Base-by-base conservation (phyloP, 2,329 filamentous ascomycete species). In the Aspergillus pseudonomiae region DNA sequence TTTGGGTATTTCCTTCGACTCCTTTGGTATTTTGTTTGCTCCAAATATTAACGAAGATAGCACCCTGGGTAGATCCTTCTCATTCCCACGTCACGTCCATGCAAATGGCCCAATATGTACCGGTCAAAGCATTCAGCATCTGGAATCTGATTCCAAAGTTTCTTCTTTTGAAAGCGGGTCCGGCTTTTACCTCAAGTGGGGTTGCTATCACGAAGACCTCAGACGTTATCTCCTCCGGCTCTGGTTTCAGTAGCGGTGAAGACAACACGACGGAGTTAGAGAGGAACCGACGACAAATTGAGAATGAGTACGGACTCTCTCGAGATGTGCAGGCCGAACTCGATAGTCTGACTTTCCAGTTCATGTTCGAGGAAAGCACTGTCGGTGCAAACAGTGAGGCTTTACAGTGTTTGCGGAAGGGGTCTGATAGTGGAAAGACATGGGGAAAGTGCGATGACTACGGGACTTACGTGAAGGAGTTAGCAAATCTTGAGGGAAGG, bases 1-100 rank as follows among this genome's bases (percentile, higher is more conserved):
- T 1, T 6, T 71, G 57, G 68, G 68, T 72, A 67, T 16, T 24
- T 19, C 24, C 43, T 39, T 19, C 6, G n/a, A 26, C n/a, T 11
- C 41, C 28, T 46, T 32, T 32, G 48, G 10, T 9, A 6, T n/a
- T 11, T 26, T 50, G 52, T 4, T 12, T 24, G 11, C 30, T 32
- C 30, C 6, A 39, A 50, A 1, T 48, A 48, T 12, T 28, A 71
- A 68, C 61, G 71, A 67, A 7, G 64, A 78, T 45, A 67, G 79
- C 77, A 3, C 80, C 80, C 0, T 84, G 77, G 75, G 80, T 83
- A 3, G 76, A 80, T 58, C 74, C 75, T 54, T 68, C 73, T 1
- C 69, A 77, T 59, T 81, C 79, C 0, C 71, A 69, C 12, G 72
- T 74, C 3, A 73, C 70, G n/a, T 21, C 56, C 2, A 65, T 72